A percentile compares a stretch with the other conserved stretches of the same genome.
Conservation (phyloP, 257 asterid species). For the Solanum acaule region DNA sequence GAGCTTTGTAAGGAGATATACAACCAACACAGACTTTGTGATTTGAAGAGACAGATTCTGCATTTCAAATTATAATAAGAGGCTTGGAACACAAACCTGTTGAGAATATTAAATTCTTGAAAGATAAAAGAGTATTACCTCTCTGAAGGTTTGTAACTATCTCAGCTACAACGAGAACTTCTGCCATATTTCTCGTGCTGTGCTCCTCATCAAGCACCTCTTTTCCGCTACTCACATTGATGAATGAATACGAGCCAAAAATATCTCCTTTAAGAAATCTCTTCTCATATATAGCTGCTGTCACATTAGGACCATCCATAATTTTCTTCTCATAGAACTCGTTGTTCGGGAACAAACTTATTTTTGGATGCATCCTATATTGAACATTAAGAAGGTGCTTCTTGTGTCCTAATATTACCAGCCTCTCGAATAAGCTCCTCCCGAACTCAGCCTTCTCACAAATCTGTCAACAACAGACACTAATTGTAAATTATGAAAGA, state of each 20-base stretch:
- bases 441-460: conserved; percentile 13
- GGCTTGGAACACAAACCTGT: not conserved
- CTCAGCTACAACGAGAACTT: conserved; percentile 37
- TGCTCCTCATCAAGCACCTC: conserved; percentile 26
- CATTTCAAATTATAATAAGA: not conserved
- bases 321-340: conserved; percentile 29
- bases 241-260: conserved; percentile 43
- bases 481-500: not conserved
- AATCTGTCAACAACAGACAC: not conserved
- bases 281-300: conserved; percentile 1
- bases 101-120: not conserved
- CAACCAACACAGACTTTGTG: conserved; percentile 53
- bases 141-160: conserved; percentile 38
- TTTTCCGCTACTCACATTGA: conserved; percentile 32
- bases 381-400: conserved; percentile 45
- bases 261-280: conserved; percentile 23
- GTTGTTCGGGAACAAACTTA: conserved; percentile 43
- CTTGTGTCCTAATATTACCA: conserved; percentile 29
- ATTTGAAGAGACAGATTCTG: conserved; percentile 30
- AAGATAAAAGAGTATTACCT: conserved; percentile 15
- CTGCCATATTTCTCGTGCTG: conserved; percentile 39
- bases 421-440: conserved; percentile 56
- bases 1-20: conserved; percentile 79
- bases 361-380: conserved; percentile 56
- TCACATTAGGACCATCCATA: conserved; percentile 32